Base-by-base conservation (phyloP, 2,329 filamentous ascomycete species). In the Penicillium sp. region DNA sequence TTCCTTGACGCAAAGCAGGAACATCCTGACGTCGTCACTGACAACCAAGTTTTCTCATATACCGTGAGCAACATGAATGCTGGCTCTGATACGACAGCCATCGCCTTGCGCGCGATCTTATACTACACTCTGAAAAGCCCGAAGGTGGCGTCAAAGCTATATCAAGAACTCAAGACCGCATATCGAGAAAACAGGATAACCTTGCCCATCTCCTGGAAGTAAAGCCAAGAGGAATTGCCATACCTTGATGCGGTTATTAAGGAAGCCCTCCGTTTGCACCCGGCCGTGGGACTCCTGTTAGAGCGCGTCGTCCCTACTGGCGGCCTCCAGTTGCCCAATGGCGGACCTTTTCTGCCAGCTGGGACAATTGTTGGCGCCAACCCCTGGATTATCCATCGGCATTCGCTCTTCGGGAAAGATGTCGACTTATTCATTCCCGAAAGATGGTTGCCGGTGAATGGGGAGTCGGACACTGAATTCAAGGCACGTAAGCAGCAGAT, bases 151-250 rank as follows among this genome's bases (percentile, higher is more conserved):
- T 57, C 81, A 77, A 49, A 79, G 63, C 7, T 68, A n/a, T 6
- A 64, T 55, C 6, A 83, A 68, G 32, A 80, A 55, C 15, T 70
- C 46, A 32, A 74, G 66, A 55, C 80, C 78, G 54, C 73, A 6
- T 50, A 53, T 3, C 13, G 47, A 20, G 51, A 46, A 44, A 41
- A 46, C 4, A 49, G 38, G 6, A 49, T 63, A n/a, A 39, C 52
- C 0, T 18, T 53, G 0, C 60, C 60, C 1, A 52, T 65, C 7
- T 57, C 58, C 0, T 66, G 57, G 55, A 62, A 60, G 23, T 53
- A 66, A 38, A 57, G 55, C n/a, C 59, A 62, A 28, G 54, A 56
- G 12, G 39, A 56, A 29, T 55, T 66, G 6, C 60, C 61, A 1
- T 66, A 65, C 40, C 57, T 65, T n/a, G 61, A 65, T 10, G 63